Percentiles rank a stretch among this genome's conserved stretches.
Conservation (phyloP, 768 basidiomycete species). For the Lyophyllum semitale region DNA sequence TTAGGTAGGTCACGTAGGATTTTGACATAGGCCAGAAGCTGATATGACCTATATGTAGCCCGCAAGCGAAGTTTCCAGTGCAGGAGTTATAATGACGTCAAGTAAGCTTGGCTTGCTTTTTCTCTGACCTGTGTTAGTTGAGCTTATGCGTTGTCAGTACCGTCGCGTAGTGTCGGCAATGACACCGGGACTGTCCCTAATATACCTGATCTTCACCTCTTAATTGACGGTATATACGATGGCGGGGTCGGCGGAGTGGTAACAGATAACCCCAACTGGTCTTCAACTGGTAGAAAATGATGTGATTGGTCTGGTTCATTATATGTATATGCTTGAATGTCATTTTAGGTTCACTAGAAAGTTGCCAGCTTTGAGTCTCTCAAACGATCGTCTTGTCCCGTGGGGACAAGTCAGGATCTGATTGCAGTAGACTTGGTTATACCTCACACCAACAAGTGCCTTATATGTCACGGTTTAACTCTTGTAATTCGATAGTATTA, state of each 20-base stretch:
- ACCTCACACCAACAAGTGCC: no score
- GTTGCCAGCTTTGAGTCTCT: no score
- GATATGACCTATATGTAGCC: constrained; percentile 43
- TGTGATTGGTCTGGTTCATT: not conserved
- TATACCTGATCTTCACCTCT: constrained; percentile 44
- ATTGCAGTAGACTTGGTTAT: no score
- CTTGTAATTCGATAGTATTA: no score
- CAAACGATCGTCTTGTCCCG: no score
- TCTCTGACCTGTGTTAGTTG: not conserved
- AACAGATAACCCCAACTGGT: constrained; percentile 63
- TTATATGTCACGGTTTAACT: no score
- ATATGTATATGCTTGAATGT: no score
- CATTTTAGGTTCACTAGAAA: no score
- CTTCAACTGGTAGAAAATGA: constrained; percentile 29
- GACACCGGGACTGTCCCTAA: constrained; percentile 46
- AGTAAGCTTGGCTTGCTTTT: constrained; percentile 45
- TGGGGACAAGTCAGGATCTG: no score
- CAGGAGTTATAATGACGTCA: constrained; percentile 70
- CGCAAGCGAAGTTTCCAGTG: constrained; percentile 81
- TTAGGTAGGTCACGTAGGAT: constrained; percentile 48
- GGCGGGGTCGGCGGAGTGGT: constrained; percentile 64
- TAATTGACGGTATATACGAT: constrained; percentile 58
- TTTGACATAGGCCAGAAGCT: constrained; percentile 1
- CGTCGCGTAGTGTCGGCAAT: constrained; percentile 74
- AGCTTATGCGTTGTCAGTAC: constrained; percentile 37